Conservation (phyloP, 208 protist species). For the Acanthamoeba sp. region DNA sequence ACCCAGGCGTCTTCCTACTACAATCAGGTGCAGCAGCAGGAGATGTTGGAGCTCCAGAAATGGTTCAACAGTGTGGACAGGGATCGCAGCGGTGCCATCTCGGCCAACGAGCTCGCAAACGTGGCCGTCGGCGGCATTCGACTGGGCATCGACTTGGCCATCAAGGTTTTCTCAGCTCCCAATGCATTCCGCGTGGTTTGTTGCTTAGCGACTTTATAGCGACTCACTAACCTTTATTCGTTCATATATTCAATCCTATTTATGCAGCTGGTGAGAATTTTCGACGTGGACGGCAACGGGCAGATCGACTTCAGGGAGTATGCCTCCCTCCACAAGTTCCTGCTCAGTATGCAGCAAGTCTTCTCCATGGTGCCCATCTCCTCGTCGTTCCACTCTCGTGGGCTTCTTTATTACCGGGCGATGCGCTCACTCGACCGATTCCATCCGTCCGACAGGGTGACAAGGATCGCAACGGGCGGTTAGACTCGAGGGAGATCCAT, state of each 20-base stretch:
- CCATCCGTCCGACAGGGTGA: constrained; percentile 53
- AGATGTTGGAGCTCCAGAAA: constrained; percentile 69
- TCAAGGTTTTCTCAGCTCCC: not conserved
- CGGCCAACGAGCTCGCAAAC: constrained; percentile 65
- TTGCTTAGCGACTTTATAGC: too few relatives aligned
- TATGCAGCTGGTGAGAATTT: constrained; percentile 58
- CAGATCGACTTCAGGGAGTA: constrained; percentile 70
- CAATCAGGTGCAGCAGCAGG: not conserved
- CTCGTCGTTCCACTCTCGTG: not conserved
- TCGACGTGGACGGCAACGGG: constrained; percentile 67
- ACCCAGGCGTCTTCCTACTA: constrained; percentile 42
- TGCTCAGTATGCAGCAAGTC: constrained; percentile 73
- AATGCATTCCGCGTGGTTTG: too few relatives aligned
- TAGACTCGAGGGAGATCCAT: constrained; percentile 68
- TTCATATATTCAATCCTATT: not conserved
- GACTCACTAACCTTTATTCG: not conserved
- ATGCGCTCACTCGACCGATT: too few relatives aligned
- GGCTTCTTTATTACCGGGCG: not conserved
- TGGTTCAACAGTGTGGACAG: constrained; percentile 68
- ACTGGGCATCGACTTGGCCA: constrained; percentile 64
- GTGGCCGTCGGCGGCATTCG: constrained; percentile 67
- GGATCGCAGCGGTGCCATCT: constrained; percentile 51
- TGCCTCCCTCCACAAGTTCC: constrained; percentile 70
- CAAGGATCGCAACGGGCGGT: constrained; percentile 68
- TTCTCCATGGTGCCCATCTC: constrained; percentile 28